Evolutionary conservation across 208 protist genomes (phyloP), one percentile per base, ranked within the genome.

Genomic region (Acanthamoeba lenticulata): DNA sequence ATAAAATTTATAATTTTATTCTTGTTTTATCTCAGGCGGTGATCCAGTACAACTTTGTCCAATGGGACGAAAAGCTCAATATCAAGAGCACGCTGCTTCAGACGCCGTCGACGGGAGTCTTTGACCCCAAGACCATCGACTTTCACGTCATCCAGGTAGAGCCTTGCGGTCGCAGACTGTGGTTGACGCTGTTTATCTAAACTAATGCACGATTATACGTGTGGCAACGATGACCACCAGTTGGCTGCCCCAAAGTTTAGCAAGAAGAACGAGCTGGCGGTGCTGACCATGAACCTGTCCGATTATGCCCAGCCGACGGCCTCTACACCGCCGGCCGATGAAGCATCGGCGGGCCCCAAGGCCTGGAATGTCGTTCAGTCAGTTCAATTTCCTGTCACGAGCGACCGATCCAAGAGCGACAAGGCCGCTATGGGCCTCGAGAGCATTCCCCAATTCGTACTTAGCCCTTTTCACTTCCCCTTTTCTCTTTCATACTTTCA

Each of bases 51-150:
- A 86, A 86, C 77, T 86, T 55, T 45, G 77, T 86, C 15, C 42
- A 86, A 29, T 86, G 77, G 77, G 77, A 86, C 36, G 42, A 86
- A 29, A 55, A 57, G 42, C 45, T 86, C 45, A 55, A 27, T 17
- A 44, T 86, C 5, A 86, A 86, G 77, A 86, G 77, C 77, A 86
- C 77, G 24, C 77, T 86, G 27, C 77, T 86, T 11, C 38, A 86
- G 42, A 36, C 38, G 11, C 77, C 77, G 19, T 45, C 38, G 24
- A 38, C 38, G 15, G 45, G 45, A 32, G 7, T 19, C 27, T 86
- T 86, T 29, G 77, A 86, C 36, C 77, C 77, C 77, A 86, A 86
- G 77, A 60, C 45, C 1, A 86, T 86, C 45, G 77, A 86, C 77
- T 86, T 86, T 32, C 38, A 47, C 40, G 77, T 86, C n/a, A 60